A percentile compares a stretch with the other conserved stretches of the same genome.
Conservation (phyloP, 2,329 filamentous ascomycete species). For the Leptodontidium sp. region DNA sequence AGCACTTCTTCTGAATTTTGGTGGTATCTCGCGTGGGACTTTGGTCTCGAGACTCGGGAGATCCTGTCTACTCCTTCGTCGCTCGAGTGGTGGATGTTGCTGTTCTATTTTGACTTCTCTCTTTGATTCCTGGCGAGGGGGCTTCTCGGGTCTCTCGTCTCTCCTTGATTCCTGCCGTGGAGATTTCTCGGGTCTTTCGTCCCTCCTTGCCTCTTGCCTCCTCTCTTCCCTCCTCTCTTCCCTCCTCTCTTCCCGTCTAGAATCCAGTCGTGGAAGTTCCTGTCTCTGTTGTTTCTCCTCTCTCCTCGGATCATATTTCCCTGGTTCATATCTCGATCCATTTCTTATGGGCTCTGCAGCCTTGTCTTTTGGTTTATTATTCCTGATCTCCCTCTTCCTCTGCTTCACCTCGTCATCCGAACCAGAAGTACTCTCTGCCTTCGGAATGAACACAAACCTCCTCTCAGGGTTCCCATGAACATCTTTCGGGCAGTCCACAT, state of each 20-base stretch:
- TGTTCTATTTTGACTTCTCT: slow-evolving; percentile 27
- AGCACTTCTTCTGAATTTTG: slow-evolving; percentile 43
- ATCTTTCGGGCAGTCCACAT: slow-evolving; percentile 35
- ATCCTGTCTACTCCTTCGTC: slow-evolving; percentile 44
- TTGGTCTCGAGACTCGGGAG: slow-evolving; percentile 46
- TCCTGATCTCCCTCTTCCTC: slow-evolving; percentile 2
- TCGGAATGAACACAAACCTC: slow-evolving; percentile 67
- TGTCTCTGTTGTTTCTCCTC: not conserved
- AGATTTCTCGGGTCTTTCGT: slow-evolving; percentile 11
- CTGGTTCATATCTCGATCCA: slow-evolving; percentile 4
- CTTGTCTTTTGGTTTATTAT: not conserved
- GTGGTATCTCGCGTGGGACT: slow-evolving; percentile 43
- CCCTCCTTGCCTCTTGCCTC: slow-evolving; percentile 11
- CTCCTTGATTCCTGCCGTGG: slow-evolving; percentile 17
- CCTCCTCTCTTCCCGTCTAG: slow-evolving; percentile 16
- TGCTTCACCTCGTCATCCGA: slow-evolving; percentile 17
- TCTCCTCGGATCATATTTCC: slow-evolving; percentile 8
- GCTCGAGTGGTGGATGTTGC: slow-evolving; percentile 32
- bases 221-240: slow-evolving; percentile 14
- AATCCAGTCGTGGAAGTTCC: slow-evolving; percentile 9
- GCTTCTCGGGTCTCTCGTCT: slow-evolving; percentile 16
- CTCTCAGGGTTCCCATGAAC: slow-evolving; percentile 55
- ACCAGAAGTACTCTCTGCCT: slow-evolving; percentile 27
- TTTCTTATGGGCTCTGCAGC: not conserved
- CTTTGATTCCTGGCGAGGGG: slow-evolving; percentile 5